phyloP scores from a whole-genome alignment of 2,329 filamentous ascomycete genomes.

The Neopestalotiopsis sp. region DNA sequence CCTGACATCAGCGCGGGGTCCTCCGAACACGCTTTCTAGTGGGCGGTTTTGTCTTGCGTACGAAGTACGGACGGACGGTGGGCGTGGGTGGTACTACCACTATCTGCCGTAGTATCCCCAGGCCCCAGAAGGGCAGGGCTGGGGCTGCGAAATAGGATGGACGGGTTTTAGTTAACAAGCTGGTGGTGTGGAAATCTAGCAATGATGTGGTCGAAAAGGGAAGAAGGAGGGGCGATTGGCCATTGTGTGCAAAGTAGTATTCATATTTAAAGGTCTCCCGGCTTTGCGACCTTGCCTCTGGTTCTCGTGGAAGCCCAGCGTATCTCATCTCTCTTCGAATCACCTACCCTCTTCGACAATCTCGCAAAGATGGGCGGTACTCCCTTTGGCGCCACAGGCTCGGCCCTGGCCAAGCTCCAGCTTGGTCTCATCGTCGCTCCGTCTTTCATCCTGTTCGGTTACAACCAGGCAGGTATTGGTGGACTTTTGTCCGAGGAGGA shows the following conservation, averaged over 20 bases:
- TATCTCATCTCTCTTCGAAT: not conserved
- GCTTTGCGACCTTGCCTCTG: not conserved
- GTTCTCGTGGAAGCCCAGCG: not conserved
- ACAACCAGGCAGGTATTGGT: conserved; percentile 46
- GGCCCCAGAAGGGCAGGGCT: not conserved
- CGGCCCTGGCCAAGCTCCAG: conserved; percentile 41
- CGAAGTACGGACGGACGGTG: not conserved
- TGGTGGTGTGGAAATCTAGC: not conserved
- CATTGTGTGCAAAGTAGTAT: not conserved
- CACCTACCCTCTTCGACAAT: not conserved
- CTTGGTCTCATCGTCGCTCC: conserved; percentile 48
- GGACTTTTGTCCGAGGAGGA: conserved; percentile 39
- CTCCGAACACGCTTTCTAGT: conserved; percentile 12
- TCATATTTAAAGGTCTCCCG: not conserved
- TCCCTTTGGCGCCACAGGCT: conserved; percentile 41
- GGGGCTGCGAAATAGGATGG: not conserved
- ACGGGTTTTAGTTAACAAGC: not conserved
- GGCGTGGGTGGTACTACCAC: not conserved
- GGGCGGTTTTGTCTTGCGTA: not conserved
- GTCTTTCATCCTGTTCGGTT: conserved; percentile 47
- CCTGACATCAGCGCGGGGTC: conserved; percentile 14
- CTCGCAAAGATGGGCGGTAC: conserved; percentile 10
- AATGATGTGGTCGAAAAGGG: not conserved
- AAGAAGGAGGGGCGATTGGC: not conserved
- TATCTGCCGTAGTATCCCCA: not conserved